Evolutionary conservation across 75 land plant species (phyloP).

Genomic region (Isoetes taiwanensis): DNA sequence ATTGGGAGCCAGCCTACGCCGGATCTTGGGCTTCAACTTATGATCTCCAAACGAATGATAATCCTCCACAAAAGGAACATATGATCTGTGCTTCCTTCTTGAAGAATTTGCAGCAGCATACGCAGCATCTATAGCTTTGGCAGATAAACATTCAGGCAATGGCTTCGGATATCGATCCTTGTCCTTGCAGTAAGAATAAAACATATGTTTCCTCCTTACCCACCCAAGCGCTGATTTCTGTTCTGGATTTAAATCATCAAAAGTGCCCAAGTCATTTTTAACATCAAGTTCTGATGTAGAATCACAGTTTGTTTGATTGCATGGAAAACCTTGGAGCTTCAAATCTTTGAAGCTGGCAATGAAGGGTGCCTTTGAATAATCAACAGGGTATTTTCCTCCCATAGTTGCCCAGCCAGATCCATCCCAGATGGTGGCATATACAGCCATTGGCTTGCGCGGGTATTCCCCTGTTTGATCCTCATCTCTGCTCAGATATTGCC

Average conservation of each 20-base stretch:
- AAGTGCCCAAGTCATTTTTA: not conserved
- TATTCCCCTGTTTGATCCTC: constrained; percentile 51
- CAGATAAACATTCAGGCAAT: constrained; percentile 41
- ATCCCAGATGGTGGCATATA: constrained; percentile 81
- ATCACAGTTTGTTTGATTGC: not conserved
- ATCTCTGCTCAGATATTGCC: constrained; percentile 38
- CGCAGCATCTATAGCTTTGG: too few species aligned
- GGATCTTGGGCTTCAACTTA: too few species aligned
- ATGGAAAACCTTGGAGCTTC: constrained; percentile 40
- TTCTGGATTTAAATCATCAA: constrained; percentile 7
- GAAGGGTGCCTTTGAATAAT: constrained; percentile 67
- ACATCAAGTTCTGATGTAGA: not conserved
- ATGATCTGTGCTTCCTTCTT: too few species aligned
- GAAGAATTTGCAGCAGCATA: too few species aligned
- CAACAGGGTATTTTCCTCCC: constrained; percentile 47
- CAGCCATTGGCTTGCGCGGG: constrained; percentile 70
- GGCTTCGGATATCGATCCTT: constrained; percentile 34
- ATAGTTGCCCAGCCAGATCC: constrained; percentile 70
- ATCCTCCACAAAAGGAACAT: too few species aligned
- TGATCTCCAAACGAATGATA: too few species aligned
- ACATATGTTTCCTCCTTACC: constrained; percentile 44
- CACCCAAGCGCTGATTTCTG: constrained; percentile 35
- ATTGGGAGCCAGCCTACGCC: too few species aligned
- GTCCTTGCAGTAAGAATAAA: constrained; percentile 65
- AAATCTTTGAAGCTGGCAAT: constrained; percentile 35